phyloP scores from a whole-genome alignment of 1,284 basidiomycete species.

The Termitomyces sp. region DNA sequence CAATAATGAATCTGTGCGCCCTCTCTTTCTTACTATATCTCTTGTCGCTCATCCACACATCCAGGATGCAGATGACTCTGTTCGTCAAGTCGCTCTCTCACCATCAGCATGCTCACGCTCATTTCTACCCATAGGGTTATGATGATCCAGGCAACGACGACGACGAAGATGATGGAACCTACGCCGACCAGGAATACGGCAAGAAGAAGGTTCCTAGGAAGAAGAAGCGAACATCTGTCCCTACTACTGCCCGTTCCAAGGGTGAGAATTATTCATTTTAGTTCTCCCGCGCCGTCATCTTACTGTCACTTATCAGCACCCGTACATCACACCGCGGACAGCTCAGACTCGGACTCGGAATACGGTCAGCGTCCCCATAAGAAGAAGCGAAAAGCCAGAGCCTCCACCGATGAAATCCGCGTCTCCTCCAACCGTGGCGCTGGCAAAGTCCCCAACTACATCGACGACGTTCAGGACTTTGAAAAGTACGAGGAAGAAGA shows the following conservation, averaged over 20 bases:
- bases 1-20: constrained; percentile 30
- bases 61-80: constrained; percentile 65
- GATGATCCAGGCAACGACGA: constrained; percentile 55
- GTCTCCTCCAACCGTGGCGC: constrained; percentile 70
- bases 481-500: constrained; percentile 72
- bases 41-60: constrained; percentile 11
- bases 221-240: constrained; percentile 52
- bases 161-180: constrained; percentile 68
- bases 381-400: constrained; percentile 65
- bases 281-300: constrained; percentile 13
- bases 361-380: constrained; percentile 84
- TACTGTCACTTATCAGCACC: constrained; percentile 30
- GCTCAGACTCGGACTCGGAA: constrained; percentile 82
- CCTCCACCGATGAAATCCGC: constrained; percentile 64
- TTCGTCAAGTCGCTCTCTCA: constrained; percentile 30
- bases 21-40: constrained; percentile 14
- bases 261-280: constrained; percentile 36
- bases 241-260: constrained; percentile 51
- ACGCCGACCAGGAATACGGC: constrained; percentile 70
- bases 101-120: constrained; percentile 14
- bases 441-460: constrained; percentile 81
- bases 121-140: constrained; percentile 50
- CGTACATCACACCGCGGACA: constrained; percentile 42
- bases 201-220: constrained; percentile 64
- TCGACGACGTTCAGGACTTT: constrained; percentile 80